These are phyloP conservation scores for Trichoderma pleuroti DNA, from an alignment of 2,329 filamentous ascomycete genomes.

Conservation along the genomic window DNA sequence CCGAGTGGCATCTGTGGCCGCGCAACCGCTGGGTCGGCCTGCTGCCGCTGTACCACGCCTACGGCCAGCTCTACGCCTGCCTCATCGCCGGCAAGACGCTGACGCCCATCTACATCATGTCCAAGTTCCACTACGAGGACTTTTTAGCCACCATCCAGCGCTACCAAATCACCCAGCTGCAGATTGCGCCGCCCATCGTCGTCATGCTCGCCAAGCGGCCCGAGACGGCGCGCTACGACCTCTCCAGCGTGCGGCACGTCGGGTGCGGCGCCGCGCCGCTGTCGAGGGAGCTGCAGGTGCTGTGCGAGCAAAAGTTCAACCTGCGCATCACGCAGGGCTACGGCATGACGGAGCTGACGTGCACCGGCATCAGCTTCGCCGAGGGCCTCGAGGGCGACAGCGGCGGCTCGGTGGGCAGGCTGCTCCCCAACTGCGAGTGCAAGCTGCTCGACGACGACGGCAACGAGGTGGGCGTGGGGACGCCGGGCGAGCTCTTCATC, in stretches of 20 bases:
- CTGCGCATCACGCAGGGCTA: conserved; percentile 50
- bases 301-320: conserved; percentile 43
- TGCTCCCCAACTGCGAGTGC: conserved; percentile 52
- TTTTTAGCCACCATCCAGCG: conserved; percentile 49
- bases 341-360: conserved; percentile 58
- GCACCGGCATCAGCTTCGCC: conserved; percentile 41
- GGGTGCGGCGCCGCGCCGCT: conserved; percentile 53
- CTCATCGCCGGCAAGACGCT: conserved; percentile 43
- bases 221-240: conserved; percentile 48
- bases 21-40: conserved; percentile 54
- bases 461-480: conserved; percentile 44
- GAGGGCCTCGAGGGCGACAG: conserved; percentile 31
- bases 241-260: conserved; percentile 47
- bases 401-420: conserved; percentile 48
- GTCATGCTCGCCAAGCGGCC: conserved; percentile 59
- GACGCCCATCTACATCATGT: conserved; percentile 54
- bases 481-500: conserved; percentile 53
- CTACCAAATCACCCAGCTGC: conserved; percentile 51
- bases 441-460: conserved; percentile 53
- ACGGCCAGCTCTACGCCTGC: conserved; percentile 52
- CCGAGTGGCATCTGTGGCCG: conserved; percentile 33
- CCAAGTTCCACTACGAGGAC: conserved; percentile 51
- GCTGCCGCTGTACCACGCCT: conserved; percentile 64
- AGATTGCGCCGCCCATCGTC: conserved; percentile 55
- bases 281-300: conserved; percentile 40